Evolutionary conservation across 257 asterid species (phyloP).

Genomic region (Vinca minor): DNA sequence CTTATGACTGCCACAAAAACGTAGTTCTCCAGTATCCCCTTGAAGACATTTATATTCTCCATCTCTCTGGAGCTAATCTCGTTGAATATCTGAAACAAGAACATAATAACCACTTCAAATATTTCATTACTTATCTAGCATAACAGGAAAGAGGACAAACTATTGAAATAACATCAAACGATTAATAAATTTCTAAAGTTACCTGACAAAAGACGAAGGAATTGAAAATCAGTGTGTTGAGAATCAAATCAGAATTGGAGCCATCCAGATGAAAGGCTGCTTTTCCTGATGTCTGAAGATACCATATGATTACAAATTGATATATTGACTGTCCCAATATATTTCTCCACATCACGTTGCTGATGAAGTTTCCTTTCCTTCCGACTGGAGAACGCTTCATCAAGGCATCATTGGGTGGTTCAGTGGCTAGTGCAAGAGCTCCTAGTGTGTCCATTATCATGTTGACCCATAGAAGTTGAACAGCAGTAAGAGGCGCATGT

Average conservation of each 20-base stretch:
- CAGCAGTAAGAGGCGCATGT: slow-evolving; percentile 85
- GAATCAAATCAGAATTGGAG: slow-evolving; percentile 55
- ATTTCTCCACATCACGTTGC: slow-evolving; percentile 92
- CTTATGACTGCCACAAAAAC: slow-evolving; percentile 68
- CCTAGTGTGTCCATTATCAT: slow-evolving; percentile 99
- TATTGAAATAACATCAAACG: neutral
- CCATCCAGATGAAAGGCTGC: slow-evolving; percentile 53
- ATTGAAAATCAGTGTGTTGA: slow-evolving; percentile 83
- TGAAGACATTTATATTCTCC: slow-evolving; percentile 83
- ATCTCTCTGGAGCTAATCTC: slow-evolving; percentile 92
- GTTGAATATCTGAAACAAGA: slow-evolving; percentile 61
- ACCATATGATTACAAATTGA: slow-evolving; percentile 81
- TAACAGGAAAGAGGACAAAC: too few species aligned
- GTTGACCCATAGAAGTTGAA: slow-evolving; percentile 96
- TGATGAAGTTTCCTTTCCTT: slow-evolving; percentile 84
- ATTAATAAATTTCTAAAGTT: slow-evolving; percentile 3
- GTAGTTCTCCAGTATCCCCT: slow-evolving; percentile 71
- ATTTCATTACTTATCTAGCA: neutral
- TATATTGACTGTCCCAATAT: slow-evolving; percentile 81
- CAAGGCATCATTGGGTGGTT: slow-evolving; percentile 77
- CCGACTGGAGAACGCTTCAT: slow-evolving; percentile 85
- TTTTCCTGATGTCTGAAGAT: slow-evolving; percentile 77
- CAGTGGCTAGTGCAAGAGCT: slow-evolving; percentile 97
- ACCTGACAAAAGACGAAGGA: slow-evolving; percentile 94
- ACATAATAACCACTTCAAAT: neutral